phyloP scores from a whole-genome alignment of 106 monocot genomes.

The Hemerocallis citrina region DNA sequence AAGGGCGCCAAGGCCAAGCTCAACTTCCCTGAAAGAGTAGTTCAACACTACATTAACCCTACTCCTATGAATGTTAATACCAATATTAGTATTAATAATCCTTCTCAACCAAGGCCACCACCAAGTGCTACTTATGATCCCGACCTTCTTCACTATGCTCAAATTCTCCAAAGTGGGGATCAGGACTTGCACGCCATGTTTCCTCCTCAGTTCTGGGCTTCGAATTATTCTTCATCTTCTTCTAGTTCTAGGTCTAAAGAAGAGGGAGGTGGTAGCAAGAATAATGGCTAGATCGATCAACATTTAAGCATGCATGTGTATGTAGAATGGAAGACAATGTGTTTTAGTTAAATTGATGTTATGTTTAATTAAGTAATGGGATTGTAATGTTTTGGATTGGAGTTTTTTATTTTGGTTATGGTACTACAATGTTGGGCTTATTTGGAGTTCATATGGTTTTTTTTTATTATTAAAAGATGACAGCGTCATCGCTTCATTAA shows the following conservation, averaged over 20 bases:
- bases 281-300: too few relatives aligned
- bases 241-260: background rate
- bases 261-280: background rate
- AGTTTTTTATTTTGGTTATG: too few relatives aligned
- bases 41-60: background rate
- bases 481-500: too few relatives aligned
- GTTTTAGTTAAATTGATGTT: too few relatives aligned
- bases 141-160: slow-evolving; percentile 36
- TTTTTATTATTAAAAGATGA: too few relatives aligned
- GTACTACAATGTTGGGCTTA: too few relatives aligned
- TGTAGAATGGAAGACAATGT: too few relatives aligned
- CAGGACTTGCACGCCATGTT: slow-evolving; percentile 12
- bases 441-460: too few relatives aligned
- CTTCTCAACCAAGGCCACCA: background rate
- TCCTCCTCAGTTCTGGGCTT: background rate
- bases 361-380: too few relatives aligned
- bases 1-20: slow-evolving; percentile 51
- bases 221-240: slow-evolving; percentile 1
- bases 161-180: slow-evolving; percentile 22
- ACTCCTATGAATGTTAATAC: too few relatives aligned
- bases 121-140: slow-evolving; percentile 11
- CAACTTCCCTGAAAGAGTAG: slow-evolving; percentile 35
- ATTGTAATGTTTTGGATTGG: too few relatives aligned
- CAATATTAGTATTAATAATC: background rate
- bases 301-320: too few relatives aligned